Conservation (phyloP, 139 green algal species). For the Ettlia oleoabundans region DNA sequence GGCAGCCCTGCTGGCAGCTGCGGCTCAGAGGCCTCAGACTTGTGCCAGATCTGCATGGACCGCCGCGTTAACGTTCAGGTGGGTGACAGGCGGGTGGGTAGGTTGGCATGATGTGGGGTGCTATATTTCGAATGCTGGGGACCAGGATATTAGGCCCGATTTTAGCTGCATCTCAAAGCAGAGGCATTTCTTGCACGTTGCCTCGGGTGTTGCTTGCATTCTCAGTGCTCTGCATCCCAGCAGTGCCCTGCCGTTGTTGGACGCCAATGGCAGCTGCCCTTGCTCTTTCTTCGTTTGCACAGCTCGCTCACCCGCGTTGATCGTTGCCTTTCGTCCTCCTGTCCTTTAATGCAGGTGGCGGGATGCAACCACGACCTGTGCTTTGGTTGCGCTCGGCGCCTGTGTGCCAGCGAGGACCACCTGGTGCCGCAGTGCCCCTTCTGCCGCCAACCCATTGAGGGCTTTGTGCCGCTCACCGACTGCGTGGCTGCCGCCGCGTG, state of each 20-base stretch:
- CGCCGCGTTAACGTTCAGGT: slow-evolving; percentile 20
- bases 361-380: slow-evolving; percentile 48
- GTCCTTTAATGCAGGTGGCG: slow-evolving; percentile 14
- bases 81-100: neutral
- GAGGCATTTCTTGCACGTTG: neutral
- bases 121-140: neutral
- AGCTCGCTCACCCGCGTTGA: neutral
- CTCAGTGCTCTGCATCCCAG: neutral
- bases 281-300: neutral
- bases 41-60: slow-evolving; percentile 54
- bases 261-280: too few relatives aligned
- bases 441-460: slow-evolving; percentile 46
- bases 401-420: slow-evolving; percentile 42
- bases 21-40: neutral
- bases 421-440: slow-evolving; percentile 50
- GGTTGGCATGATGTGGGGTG: neutral
- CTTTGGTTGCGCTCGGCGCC: slow-evolving; percentile 42
- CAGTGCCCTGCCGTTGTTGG: too few relatives aligned
- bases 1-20: slow-evolving; percentile 1
- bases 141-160: too few relatives aligned
- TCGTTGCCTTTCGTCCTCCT: neutral
- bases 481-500: neutral
- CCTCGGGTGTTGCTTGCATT: neutral
- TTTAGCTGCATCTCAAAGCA: neutral
- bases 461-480: too few relatives aligned